These are phyloP conservation scores for Erythrophleum fordii DNA, from an alignment of 306 rosid genomes.

Conservation along the genomic window DNA sequence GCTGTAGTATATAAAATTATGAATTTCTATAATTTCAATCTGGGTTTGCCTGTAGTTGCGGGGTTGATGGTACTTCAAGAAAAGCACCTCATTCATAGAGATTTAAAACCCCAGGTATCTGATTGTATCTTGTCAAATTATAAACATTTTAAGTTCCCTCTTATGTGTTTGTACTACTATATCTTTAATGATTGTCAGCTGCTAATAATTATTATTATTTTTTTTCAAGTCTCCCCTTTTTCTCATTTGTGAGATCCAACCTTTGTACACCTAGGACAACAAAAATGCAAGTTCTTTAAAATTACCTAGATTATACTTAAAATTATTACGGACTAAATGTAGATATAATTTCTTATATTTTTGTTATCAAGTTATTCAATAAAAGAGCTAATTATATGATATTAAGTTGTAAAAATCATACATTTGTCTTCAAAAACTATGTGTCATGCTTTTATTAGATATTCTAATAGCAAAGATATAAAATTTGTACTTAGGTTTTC, in stretches of 20 bases:
- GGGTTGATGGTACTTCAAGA: constrained; percentile 93
- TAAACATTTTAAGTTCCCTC: constrained; percentile 13
- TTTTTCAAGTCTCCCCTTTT: neutral
- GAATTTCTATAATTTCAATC: constrained; percentile 26
- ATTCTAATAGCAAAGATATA: neutral
- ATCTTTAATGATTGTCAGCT: neutral
- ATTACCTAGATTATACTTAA: neutral
- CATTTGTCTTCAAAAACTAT: neutral
- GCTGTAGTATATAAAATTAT: neutral
- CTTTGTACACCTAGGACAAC: neutral
- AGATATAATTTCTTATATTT: neutral
- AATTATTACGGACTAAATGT: neutral
- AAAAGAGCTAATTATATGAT: no score
- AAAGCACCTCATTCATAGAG: constrained; percentile 91
- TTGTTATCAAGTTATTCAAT: no score
- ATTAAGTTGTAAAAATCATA: no score
- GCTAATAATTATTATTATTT: neutral
- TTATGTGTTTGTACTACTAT: neutral
- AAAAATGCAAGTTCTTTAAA: neutral
- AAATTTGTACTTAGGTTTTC: neutral
- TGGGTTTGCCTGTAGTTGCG: constrained; percentile 60
- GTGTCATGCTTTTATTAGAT: neutral
- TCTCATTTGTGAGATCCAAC: neutral
- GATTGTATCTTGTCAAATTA: constrained; percentile 9
- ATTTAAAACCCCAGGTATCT: constrained; percentile 94